Evolutionary conservation across 139 green algal genomes (phyloP).

Genomic region (Chlamydomonas sphaeroides): DNA sequence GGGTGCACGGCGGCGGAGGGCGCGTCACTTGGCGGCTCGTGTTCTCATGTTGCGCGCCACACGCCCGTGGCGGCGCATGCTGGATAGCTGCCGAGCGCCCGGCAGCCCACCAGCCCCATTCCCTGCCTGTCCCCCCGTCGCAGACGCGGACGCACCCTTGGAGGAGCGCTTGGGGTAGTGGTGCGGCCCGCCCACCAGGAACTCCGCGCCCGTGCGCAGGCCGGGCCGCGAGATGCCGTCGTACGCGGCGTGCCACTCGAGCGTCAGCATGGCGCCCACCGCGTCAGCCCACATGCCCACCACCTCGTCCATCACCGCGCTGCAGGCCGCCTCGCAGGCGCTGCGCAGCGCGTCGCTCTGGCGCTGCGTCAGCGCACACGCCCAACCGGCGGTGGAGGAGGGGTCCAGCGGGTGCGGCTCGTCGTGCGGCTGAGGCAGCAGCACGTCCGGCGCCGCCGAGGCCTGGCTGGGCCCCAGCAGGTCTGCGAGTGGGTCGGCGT

Average conservation of each 20-base stretch:
- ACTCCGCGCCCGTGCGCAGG: constrained; percentile 54
- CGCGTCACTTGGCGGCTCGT: too few relatives aligned
- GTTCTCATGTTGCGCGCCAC: too few relatives aligned
- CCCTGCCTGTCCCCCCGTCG: too few relatives aligned
- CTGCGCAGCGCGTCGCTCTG: constrained; percentile 50
- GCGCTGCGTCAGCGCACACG: constrained; percentile 15
- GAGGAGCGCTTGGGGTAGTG: constrained; percentile 36
- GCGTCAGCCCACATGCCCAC: constrained; percentile 81
- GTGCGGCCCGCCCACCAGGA: constrained; percentile 51
- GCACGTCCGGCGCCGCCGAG: neutral
- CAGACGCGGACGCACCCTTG: constrained; percentile 43
- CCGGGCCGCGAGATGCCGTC: constrained; percentile 40
- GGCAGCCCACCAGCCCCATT: too few relatives aligned
- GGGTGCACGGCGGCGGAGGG: too few relatives aligned
- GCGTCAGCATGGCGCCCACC: constrained; percentile 67
- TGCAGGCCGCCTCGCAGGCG: constrained; percentile 42
- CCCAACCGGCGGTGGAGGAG: constrained; percentile 11
- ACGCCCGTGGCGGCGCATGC: too few relatives aligned
- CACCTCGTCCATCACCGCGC: constrained; percentile 56
- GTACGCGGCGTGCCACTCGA: constrained; percentile 68
- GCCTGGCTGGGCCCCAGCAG: neutral
- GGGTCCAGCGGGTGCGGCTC: constrained; percentile 8
- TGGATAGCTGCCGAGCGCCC: too few relatives aligned
- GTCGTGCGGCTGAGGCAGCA: neutral
- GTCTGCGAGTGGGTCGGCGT: neutral